Evolutionary conservation across 2,329 filamentous ascomycete genomes (phyloP).

Genomic region (Coniella vitis): DNA sequence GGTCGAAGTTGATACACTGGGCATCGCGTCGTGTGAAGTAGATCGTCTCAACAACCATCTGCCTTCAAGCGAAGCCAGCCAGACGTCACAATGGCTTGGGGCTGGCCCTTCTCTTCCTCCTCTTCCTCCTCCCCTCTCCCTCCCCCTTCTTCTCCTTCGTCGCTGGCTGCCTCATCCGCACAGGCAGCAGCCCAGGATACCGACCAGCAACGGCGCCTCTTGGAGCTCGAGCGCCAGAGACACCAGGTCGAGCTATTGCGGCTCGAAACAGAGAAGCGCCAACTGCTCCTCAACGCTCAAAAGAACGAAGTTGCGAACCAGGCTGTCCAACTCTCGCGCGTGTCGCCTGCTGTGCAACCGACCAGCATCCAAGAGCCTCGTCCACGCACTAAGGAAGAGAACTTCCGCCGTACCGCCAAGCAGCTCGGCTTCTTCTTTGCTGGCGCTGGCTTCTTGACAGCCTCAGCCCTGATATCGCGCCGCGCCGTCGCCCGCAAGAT

Average conservation of each 20-base stretch:
- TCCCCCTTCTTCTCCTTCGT: background rate
- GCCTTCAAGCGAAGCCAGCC: too few relatives aligned
- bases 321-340: background rate
- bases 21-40: too few relatives aligned
- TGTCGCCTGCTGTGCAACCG: background rate
- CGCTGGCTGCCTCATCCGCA: background rate
- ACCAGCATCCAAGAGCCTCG: background rate
- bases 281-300: background rate
- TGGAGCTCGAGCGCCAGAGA: background rate
- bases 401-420: conserved; percentile 40
- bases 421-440: conserved; percentile 67
- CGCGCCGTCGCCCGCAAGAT: conserved; percentile 62
- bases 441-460: conserved; percentile 67
- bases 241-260: conserved; percentile 5
- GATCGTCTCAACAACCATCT: too few relatives aligned
- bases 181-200: background rate
- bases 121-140: background rate
- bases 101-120: conserved; percentile 6
- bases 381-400: conserved; percentile 18
- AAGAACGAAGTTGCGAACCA: background rate
- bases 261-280: conserved; percentile 3
- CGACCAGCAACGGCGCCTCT: background rate
- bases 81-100: conserved; percentile 5
- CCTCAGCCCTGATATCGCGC: conserved; percentile 65
- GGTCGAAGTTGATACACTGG: too few relatives aligned